A percentile compares a stretch with the other conserved stretches of the same genome.
phyloP scores from a whole-genome alignment of 768 basidiomycete species.

The Udeniomyces megalosporus region DNA sequence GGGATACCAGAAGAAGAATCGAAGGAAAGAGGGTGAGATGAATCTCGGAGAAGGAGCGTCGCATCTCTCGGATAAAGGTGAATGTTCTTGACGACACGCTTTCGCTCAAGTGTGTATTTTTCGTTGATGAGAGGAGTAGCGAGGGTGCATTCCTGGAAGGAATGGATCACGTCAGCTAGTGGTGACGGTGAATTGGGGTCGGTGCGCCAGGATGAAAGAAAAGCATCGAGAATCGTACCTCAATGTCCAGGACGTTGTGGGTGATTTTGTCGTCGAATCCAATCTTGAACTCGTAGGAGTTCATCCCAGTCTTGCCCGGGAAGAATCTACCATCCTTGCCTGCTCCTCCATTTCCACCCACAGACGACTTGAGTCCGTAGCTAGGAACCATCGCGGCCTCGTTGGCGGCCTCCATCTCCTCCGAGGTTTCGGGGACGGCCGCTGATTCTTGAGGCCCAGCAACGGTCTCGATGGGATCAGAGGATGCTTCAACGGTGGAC shows the following conservation, averaged over 20 bases:
- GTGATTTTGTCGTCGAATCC: conserved; percentile 74
- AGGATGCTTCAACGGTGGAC: too few relatives aligned
- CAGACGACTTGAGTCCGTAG: too few relatives aligned
- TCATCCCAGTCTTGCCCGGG: neutral
- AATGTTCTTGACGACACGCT: conserved; percentile 44
- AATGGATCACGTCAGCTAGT: neutral
- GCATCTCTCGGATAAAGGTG: conserved; percentile 69
- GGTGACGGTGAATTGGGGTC: neutral
- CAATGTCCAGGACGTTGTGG: conserved; percentile 70
- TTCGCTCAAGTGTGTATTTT: conserved; percentile 44
- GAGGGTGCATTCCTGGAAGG: conserved; percentile 71
- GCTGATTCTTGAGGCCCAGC: too few relatives aligned
- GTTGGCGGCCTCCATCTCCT: too few relatives aligned
- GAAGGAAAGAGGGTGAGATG: conserved; percentile 24
- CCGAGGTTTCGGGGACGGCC: too few relatives aligned
- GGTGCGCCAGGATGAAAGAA: neutral
- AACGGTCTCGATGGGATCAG: neutral
- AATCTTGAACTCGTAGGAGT: conserved; percentile 51
- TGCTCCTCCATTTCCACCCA: neutral
- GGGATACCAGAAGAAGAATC: neutral
- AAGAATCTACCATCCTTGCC: conserved; percentile 4
- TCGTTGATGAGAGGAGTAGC: conserved; percentile 65
- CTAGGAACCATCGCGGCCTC: too few relatives aligned
- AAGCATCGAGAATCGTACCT: conserved; percentile 36
- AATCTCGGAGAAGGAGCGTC: conserved; percentile 79